Conservation (phyloP, 805 yeast species). For the Saccharomycopsis sp. region DNA sequence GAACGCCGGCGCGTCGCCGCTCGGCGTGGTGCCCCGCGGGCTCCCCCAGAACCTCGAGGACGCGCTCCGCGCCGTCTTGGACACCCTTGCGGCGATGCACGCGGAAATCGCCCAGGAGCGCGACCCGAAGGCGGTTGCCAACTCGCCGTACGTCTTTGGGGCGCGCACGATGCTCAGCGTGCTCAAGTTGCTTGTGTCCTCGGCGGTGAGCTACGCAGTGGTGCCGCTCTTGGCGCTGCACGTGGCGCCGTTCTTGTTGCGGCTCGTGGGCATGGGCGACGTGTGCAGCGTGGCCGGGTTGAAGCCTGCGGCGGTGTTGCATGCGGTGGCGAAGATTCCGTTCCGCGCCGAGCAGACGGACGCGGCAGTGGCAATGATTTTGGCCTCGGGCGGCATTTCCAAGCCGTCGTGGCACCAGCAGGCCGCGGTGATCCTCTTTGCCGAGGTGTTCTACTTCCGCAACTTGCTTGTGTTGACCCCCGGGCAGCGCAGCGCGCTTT, state of each 20-base stretch:
- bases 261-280: slow-evolving; percentile 63
- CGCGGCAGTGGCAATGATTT: slow-evolving; percentile 38
- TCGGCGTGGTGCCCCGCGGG: slow-evolving; percentile 31
- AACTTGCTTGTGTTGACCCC: slow-evolving; percentile 50
- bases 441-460: slow-evolving; percentile 64
- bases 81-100: slow-evolving; percentile 25
- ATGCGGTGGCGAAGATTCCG: slow-evolving; percentile 41
- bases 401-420: slow-evolving; percentile 54
- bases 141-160: slow-evolving; percentile 54
- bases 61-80: slow-evolving; percentile 39
- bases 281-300: slow-evolving; percentile 66
- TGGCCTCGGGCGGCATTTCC: slow-evolving; percentile 31
- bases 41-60: slow-evolving; percentile 30
- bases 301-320: slow-evolving; percentile 43
- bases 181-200: slow-evolving; percentile 42
- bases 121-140: slow-evolving; percentile 29
- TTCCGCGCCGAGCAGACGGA: slow-evolving; percentile 37
- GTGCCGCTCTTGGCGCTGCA: slow-evolving; percentile 43
- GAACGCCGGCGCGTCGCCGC: slow-evolving; percentile 28
- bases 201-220: slow-evolving; percentile 42
- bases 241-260: slow-evolving; percentile 64
- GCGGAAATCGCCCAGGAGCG: slow-evolving; percentile 41
- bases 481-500: slow-evolving; percentile 42
- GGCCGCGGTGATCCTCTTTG: slow-evolving; percentile 56
- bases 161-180: slow-evolving; percentile 61